Base-by-base conservation (phyloP, 345 rosid species). In the Moringa oleifera region DNA sequence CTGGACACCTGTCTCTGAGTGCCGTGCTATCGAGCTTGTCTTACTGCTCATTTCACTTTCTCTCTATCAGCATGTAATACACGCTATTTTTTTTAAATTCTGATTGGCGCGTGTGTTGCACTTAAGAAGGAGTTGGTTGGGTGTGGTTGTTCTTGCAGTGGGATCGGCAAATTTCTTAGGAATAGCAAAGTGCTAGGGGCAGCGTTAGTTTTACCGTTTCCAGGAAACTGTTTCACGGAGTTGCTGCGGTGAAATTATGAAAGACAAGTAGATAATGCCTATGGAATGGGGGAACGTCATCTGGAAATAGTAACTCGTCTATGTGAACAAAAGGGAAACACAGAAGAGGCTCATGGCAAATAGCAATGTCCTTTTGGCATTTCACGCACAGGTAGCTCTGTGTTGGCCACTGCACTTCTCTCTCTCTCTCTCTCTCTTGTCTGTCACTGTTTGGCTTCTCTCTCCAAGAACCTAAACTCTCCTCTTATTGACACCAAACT, bases 1-100 rank as follows among this genome's bases (percentile, higher is more conserved):
- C 37, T 17, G 55, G 58, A 74, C 79, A 74, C 72, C 71, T 82
- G 80, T 76, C 67, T 25, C 50, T 51, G 63, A 58, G 62, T 22
- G 65, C 74, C 58, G 63, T 58, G 10, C 36, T 37, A 6, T 25
- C 0, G 0, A 23, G 47, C 21, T 25, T 24, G 0, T 52, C 1
- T 1, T 7, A 11, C 37, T 11, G 37, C 37, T 33, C 11, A n/a
- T 11, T 33, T 50, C 58, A 59, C 64, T 4, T 51, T 12, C n/a
- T 50, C 23, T 20, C 0, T 1, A 15, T 4, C 46, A 15, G 57
- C 66, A 69, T 59, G 19, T 31, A 0, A 0, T 37, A 17, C 69
- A 24, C 0, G 10, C 7, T 19, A 7, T 0, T 17, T 4, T 16
- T 19, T 20, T 0, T 0, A 0, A 0, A 23, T 15, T 4, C 47